Percentiles rank a stretch among this genome's conserved stretches.
Conservation (phyloP, 1,284 basidiomycete species). For the Amylostereum areolatum region DNA sequence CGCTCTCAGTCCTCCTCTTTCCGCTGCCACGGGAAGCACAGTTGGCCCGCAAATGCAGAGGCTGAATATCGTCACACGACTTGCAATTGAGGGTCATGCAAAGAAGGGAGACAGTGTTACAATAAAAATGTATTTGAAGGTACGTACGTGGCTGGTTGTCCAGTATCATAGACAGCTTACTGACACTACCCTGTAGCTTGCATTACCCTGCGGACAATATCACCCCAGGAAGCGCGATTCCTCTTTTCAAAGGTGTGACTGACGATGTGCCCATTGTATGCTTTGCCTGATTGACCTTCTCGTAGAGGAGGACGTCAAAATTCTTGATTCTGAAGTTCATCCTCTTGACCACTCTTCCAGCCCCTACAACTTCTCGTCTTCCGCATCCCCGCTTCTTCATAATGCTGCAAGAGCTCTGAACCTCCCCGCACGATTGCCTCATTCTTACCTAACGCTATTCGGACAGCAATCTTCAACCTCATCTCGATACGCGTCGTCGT, state of each 20-base stretch:
- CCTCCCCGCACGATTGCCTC: conserved; percentile 51
- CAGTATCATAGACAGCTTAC: background rate
- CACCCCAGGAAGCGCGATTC: conserved; percentile 57
- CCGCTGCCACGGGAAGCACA: conserved; percentile 28
- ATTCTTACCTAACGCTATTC: conserved; percentile 54
- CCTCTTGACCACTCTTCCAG: conserved; percentile 63
- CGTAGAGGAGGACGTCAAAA: conserved; percentile 71
- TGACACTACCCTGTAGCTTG: conserved; percentile 39
- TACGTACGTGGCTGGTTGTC: conserved; percentile 22
- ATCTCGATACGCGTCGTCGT: conserved; percentile 30
- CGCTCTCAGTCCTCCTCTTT: conserved; percentile 35
- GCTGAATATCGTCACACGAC: conserved; percentile 63
- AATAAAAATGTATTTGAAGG: conserved; percentile 73
- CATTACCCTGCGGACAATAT: conserved; percentile 61
- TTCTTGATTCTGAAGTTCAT: conserved; percentile 64
- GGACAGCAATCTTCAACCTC: conserved; percentile 30
- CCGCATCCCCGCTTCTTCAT: conserved; percentile 55
- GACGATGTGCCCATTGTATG: background rate
- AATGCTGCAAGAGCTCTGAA: conserved; percentile 64
- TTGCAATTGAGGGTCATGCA: conserved; percentile 68
- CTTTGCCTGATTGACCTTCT: background rate
- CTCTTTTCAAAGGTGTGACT: conserved; percentile 62
- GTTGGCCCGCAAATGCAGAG: conserved; percentile 34
- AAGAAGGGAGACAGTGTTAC: conserved; percentile 60
- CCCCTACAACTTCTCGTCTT: conserved; percentile 69